Evolutionary conservation across 2,329 filamentous ascomycete species (phyloP), one percentile per base, ranked within the genome.

Genomic region (Verticillium dahliae): DNA sequence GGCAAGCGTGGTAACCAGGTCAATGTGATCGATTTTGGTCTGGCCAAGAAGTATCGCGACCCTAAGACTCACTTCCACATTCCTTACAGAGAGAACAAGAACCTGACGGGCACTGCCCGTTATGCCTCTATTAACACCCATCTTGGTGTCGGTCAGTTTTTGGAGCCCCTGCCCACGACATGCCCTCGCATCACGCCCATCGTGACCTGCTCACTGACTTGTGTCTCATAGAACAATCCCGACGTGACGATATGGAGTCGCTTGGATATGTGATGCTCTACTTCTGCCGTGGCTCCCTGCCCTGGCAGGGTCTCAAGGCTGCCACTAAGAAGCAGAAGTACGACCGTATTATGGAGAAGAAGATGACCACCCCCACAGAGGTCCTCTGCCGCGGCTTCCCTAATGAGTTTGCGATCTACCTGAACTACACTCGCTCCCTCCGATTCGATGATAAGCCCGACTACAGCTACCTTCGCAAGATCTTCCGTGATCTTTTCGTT

Each of bases 11-110:
- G 95, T 67, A 99, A 98, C 81, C 94, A 98, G 82, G 94, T 99
- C 83, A 98, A 98, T 71, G 94, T 98, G 58, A 98, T 99, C 70
- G 95, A 98, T 79, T 99, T 99, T 71, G 95, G 95, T 84, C 83
- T 99, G 68, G 95, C 95, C 74, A 99, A 98, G 90, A 98, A 98
- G 83, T 99, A 98, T 83, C 90, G 95, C 69, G 95, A 98, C 83
- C 95, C 95, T 64, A 99, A 99, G 89, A 98, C 95, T 63, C 94
- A 98, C 81, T 98, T 98, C 83, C 95, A 99, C 80, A 99, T 98
- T 65, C 95, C 95, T 57, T 98, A 99, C 85, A 89, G 95, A 81
- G 54, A 56, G 27, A 35, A 34, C 54, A 35, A 58, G 27, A 31
- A 60, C 37, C 62, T 66, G 13, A 50, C 38, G 18, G 65, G 64